Evolutionary conservation across 441 rosid species (phyloP).

Genomic region (Monsonia emarginata): DNA sequence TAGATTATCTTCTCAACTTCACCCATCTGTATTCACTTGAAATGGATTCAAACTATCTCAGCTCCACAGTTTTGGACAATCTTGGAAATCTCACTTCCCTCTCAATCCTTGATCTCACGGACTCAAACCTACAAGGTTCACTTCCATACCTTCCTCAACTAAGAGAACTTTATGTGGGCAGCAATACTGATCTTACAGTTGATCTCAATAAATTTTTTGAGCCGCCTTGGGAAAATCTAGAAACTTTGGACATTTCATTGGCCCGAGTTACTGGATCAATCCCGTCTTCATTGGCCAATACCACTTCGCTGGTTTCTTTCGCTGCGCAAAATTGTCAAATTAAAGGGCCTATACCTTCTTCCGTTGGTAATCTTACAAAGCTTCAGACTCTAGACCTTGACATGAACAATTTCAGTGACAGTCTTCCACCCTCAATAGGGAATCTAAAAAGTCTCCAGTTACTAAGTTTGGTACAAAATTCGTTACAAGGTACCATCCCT

Average conservation of each 20-base stretch:
- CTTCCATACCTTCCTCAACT: slow-evolving; percentile 11
- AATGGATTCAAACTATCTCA: slow-evolving; percentile 7
- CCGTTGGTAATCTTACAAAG: slow-evolving; percentile 19
- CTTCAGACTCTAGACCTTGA: neutral
- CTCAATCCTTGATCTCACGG: slow-evolving; percentile 6
- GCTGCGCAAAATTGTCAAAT: slow-evolving; percentile 14
- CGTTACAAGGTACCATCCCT: slow-evolving; percentile 6
- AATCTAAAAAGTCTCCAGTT: neutral
- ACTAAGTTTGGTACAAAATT: slow-evolving; percentile 3
- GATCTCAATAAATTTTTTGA: slow-evolving; percentile 3
- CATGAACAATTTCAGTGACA: slow-evolving; percentile 12
- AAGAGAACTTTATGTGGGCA: neutral
- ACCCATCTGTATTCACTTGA: neutral
- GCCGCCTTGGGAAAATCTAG: neutral
- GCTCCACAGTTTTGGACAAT: neutral
- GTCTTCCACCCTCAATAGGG: slow-evolving; percentile 17
- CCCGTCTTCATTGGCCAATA: slow-evolving; percentile 12
- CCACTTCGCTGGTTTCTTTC: slow-evolving; percentile 18
- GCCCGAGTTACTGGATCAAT: slow-evolving; percentile 3
- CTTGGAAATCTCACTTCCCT: slow-evolving; percentile 5
- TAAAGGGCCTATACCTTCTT: slow-evolving; percentile 20
- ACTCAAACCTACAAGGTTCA: slow-evolving; percentile 5
- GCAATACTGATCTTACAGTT: neutral
- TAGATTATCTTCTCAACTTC: slow-evolving; percentile 9
- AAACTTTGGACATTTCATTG: neutral